A percentile compares a stretch with the other conserved stretches of the same genome.
These are phyloP conservation scores for Aegilops longissima DNA, from an alignment of 176 grass and related monocot genomes.

Conservation along the genomic window DNA sequence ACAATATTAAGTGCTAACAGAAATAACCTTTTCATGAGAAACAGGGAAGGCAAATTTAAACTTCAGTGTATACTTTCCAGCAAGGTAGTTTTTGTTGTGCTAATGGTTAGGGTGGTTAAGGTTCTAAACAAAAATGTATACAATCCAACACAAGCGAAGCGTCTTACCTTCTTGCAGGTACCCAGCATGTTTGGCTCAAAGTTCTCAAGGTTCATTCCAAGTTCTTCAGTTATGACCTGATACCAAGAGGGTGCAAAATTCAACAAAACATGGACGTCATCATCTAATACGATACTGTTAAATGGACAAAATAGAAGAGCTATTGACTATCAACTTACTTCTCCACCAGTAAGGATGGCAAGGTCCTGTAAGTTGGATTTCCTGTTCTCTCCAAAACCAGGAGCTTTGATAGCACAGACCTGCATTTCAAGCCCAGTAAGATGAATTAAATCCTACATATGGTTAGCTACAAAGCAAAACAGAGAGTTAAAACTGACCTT, in stretches of 20 bases:
- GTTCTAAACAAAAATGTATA: neutral
- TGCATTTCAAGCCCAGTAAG: slow-evolving; percentile 18
- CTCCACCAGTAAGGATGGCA: slow-evolving; percentile 46
- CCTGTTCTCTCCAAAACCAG: slow-evolving; percentile 56
- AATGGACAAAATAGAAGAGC: neutral
- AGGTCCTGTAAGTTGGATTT: slow-evolving; percentile 56
- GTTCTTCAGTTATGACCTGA: slow-evolving; percentile 58
- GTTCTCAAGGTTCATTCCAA: slow-evolving; percentile 67
- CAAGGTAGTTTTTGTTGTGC: neutral
- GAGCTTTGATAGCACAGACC: slow-evolving; percentile 52
- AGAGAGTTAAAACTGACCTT: slow-evolving; percentile 46
- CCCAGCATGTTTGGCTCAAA: slow-evolving; percentile 78
- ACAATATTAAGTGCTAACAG: neutral
- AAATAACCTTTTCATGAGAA: neutral
- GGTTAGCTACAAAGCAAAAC: slow-evolving; percentile 4
- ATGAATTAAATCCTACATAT: neutral
- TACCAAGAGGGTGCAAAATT: slow-evolving; percentile 16
- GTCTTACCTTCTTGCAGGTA: slow-evolving; percentile 69
- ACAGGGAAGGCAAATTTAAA: neutral
- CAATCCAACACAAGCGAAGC: neutral
- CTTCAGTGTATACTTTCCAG: neutral
- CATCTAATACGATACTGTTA: neutral
- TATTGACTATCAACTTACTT: slow-evolving; percentile 36
- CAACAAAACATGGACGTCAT: neutral
- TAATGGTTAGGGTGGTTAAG: neutral